A percentile compares a stretch with the other conserved stretches of the same genome.
phyloP scores from a whole-genome alignment of 495 filamentous ascomycete species.

The Pyrenopolyporus hunteri region DNA sequence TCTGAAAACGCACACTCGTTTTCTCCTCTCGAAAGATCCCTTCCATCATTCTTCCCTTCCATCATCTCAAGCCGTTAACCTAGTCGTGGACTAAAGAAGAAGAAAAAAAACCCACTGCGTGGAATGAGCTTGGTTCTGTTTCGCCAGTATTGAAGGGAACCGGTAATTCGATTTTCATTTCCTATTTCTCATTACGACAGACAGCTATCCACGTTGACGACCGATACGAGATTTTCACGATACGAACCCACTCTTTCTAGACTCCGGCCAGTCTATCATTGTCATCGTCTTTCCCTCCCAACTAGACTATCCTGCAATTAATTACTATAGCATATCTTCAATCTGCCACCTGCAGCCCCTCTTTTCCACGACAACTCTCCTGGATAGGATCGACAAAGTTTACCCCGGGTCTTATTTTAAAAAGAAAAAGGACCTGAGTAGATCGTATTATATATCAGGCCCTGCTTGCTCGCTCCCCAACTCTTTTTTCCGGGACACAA shows the following conservation, averaged over 20 bases:
- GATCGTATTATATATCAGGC: conserved; percentile 40
- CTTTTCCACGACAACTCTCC: conserved; percentile 36
- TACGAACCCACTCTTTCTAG: conserved; percentile 33
- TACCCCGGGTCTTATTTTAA: conserved; percentile 36
- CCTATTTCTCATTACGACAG: conserved; percentile 35
- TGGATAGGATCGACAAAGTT: conserved; percentile 36
- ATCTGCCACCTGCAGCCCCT: conserved; percentile 27
- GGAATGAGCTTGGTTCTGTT: conserved; percentile 33
- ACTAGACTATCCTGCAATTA: conserved; percentile 34
- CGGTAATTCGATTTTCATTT: too few relatives aligned
- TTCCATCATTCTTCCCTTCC: conserved; percentile 34
- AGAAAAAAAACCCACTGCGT: conserved; percentile 29
- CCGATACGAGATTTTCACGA: conserved; percentile 35
- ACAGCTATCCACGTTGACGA: conserved; percentile 28
- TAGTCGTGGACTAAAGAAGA: conserved; percentile 9
- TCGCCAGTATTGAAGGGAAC: conserved; percentile 38
- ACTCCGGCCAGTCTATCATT: conserved; percentile 37
- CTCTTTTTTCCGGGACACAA: conserved; percentile 23
- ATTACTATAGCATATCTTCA: conserved; percentile 32
- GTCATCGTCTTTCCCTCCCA: conserved; percentile 14
- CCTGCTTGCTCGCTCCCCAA: conserved; percentile 12
- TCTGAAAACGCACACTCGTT: conserved; percentile 35
- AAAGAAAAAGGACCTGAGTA: conserved; percentile 21
- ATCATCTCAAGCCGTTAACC: conserved; percentile 28
- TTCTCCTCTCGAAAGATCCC: conserved; percentile 23